These are phyloP conservation scores for Lentinula lateritia DNA, from an alignment of 768 basidiomycete genomes.

Conservation along the genomic window DNA sequence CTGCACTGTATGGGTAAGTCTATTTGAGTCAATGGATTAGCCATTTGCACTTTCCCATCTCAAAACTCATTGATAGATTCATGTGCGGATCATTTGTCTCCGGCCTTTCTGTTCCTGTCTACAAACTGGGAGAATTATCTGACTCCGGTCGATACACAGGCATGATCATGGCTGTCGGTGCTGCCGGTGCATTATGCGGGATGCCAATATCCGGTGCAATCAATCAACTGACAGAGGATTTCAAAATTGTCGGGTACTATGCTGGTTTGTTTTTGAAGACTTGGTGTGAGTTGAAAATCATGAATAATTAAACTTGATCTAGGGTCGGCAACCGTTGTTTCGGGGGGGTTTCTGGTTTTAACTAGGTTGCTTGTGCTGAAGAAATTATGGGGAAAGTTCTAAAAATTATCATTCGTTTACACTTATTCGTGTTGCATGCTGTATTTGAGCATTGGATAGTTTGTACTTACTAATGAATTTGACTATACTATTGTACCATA, in stretches of 20 bases:
- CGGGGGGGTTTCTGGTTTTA: slow-evolving; percentile 33
- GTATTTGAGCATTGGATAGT: too few relatives aligned
- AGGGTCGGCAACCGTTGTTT: slow-evolving; percentile 31
- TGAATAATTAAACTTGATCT: not conserved
- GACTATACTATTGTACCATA: too few relatives aligned
- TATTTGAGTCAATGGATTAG: slow-evolving; percentile 17
- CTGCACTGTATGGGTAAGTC: slow-evolving; percentile 3
- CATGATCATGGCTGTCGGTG: slow-evolving; percentile 45
- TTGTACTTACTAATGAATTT: too few relatives aligned
- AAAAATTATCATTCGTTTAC: not conserved
- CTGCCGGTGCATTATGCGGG: slow-evolving; percentile 51
- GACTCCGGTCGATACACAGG: slow-evolving; percentile 56
- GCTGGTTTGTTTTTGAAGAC: slow-evolving; percentile 28
- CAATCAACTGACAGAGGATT: slow-evolving; percentile 37
- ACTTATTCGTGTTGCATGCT: too few relatives aligned
- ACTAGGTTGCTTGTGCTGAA: slow-evolving; percentile 35
- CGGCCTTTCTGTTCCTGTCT: slow-evolving; percentile 38
- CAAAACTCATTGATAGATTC: slow-evolving; percentile 23
- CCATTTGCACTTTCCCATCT: not conserved
- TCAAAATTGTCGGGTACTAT: slow-evolving; percentile 40
- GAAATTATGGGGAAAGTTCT: slow-evolving; percentile 36
- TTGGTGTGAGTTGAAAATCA: not conserved
- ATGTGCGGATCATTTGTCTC: slow-evolving; percentile 47
- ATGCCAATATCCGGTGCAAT: slow-evolving; percentile 64
- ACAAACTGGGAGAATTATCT: slow-evolving; percentile 41